These are phyloP conservation scores for Epichloe sp. DNA, from an alignment of 2,329 filamentous ascomycete species.

Conservation along the genomic window DNA sequence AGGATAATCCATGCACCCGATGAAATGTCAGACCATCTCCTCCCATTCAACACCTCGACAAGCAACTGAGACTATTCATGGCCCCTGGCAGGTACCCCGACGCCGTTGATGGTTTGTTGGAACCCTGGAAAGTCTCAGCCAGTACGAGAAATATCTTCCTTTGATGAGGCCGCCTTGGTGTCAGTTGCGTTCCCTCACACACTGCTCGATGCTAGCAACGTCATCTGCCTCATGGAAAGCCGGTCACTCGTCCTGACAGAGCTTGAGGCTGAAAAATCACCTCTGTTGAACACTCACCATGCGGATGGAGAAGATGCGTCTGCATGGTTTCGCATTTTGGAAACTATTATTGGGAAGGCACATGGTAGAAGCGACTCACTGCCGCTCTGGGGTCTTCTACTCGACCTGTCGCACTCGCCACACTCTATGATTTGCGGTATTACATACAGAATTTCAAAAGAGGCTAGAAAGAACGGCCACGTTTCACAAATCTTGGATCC, in stretches of 20 bases:
- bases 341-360: not conserved
- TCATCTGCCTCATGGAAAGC: slow-evolving; percentile 25
- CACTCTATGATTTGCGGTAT: slow-evolving; percentile 12
- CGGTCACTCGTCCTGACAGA: slow-evolving; percentile 34
- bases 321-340: slow-evolving; percentile 27
- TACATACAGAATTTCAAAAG: slow-evolving; percentile 4
- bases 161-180: slow-evolving; percentile 36
- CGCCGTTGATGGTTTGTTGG: slow-evolving; percentile 26
- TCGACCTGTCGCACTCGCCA: slow-evolving; percentile 13
- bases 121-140: slow-evolving; percentile 30
- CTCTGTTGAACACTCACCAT: slow-evolving; percentile 19
- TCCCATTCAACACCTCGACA: slow-evolving; percentile 20
- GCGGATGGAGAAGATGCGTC: slow-evolving; percentile 11
- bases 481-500: slow-evolving; percentile 17
- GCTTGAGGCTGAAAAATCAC: slow-evolving; percentile 25
- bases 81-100: not conserved
- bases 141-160: slow-evolving; percentile 32
- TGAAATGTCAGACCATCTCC: slow-evolving; percentile 21
- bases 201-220: slow-evolving; percentile 32
- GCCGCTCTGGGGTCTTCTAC: slow-evolving; percentile 9
- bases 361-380: slow-evolving; percentile 6
- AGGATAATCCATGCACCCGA: slow-evolving; percentile 19
- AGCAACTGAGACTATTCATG: not conserved
- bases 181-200: slow-evolving; percentile 33
- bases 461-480: slow-evolving; percentile 3